Base-by-base conservation (phyloP, 768 basidiomycete genomes). In the Leccinum subgranulosum region DNA sequence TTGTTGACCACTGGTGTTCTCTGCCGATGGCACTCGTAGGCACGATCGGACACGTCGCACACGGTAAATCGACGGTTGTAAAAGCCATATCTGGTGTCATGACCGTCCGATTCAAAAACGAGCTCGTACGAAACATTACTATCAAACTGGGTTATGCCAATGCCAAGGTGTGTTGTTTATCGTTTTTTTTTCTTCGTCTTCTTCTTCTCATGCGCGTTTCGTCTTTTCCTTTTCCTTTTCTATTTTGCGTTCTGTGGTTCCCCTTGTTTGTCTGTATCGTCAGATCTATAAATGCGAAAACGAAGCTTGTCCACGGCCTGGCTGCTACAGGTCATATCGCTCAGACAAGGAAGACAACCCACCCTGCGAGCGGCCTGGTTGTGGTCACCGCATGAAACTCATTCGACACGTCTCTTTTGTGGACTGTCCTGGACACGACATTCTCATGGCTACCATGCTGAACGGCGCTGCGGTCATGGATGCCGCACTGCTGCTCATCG, bases 391-490 rank as follows among this genome's bases (percentile, higher is more conserved):
- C 17, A 94, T 98, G 93, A 43, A 43, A 19, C 41, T 43, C 41
- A 43, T 98, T 61, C 88, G 95, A 63, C 97, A 99, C 68, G 95
- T 98, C 68, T 98, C 96, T 3, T 99, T 99, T 75, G 97, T 99
- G 70, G 97, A 99, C 74, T 94, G 90, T 66, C 93, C 92, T 1
- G 92, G 95, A 60, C 95, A 96, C 84, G 94, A 98, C 75, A 98
- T 99, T 86, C 87, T 99, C 74, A 99, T 99, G 97, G 97, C 97
- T 43, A 43, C 41, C 62, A 99, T 99, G 97, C 80, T 99, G 65
- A 98, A 98, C 82, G 97, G 96, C 74, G 97, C 97, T 43, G 97
- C 97, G 10, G 96, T 98, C 80, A 99, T 98, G 97, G 95, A 98
- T 75, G 97, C 95, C 54, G 97, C 97, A 5, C 79, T 98, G 0